Evolutionary conservation across 805 yeast species (phyloP).

Genomic region (Candida patagonica): DNA sequence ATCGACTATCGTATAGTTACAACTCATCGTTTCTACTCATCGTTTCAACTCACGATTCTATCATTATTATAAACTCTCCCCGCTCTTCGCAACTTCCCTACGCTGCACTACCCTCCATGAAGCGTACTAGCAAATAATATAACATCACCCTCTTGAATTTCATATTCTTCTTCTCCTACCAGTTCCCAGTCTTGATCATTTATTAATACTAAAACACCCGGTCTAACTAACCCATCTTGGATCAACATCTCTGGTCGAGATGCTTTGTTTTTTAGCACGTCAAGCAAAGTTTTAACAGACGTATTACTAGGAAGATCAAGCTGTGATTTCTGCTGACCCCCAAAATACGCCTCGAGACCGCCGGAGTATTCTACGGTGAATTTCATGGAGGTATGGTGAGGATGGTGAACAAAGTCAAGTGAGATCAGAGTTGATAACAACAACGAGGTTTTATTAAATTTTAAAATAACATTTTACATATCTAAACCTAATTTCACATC

Average conservation of each 20-base stretch:
- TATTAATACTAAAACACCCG: constrained; percentile 84
- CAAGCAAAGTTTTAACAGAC: constrained; percentile 43
- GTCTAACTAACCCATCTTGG: constrained; percentile 74
- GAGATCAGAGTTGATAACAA: no score
- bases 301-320: constrained; percentile 35
- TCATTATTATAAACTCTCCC: no score
- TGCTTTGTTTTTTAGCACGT: constrained; percentile 42
- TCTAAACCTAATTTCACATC: no score
- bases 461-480: no score
- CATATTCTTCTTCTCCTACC: constrained; percentile 78
- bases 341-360: constrained; percentile 76
- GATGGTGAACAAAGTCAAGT: no score
- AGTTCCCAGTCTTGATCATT: constrained; percentile 97
- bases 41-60: no score
- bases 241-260: constrained; percentile 64
- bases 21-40: no score
- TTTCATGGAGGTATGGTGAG: constrained; percentile 10
- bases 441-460: no score
- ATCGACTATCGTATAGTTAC: no score
- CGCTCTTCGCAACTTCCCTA: no score
- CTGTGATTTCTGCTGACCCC: constrained; percentile 45
- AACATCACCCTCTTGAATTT: constrained; percentile 64
- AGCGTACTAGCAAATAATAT: constrained; percentile 85
- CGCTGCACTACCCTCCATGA: constrained; percentile 70
- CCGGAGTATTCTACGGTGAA: constrained; percentile 40